Base-by-base conservation (phyloP, 2,329 filamentous ascomycete genomes). In the Sclerotinia glacialis region DNA sequence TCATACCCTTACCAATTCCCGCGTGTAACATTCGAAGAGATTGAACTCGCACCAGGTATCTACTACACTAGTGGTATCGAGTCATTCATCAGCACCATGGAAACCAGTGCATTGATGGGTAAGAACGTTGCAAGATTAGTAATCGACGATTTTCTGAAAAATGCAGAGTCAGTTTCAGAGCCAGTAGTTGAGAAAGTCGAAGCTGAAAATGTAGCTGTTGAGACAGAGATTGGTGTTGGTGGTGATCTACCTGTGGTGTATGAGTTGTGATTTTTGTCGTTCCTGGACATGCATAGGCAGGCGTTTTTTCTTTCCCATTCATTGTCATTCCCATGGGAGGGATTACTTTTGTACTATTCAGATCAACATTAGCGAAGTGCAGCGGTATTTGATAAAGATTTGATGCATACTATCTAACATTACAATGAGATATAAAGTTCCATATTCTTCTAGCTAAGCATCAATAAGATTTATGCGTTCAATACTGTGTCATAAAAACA, bases 51-150 rank as follows among this genome's bases (percentile, higher is more conserved):
- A 6, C 78, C 83, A 8, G 85, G 86, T 0, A 74, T 94, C 18
- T 95, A 87, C 78, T 90, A 90, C 75, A 89, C 87, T 0, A 87
- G 86, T 14, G 87, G 86, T 2, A 96, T 98, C 53, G 94, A 98
- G 79, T 89, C 89, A 72, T 97, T 99, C 76, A 96, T 98, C 72
- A 95, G 90, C 12, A 97, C 93, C 0, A 98, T 99, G 95, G 95
- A 99, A 81, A 97, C 95, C 8, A 97, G 89, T 76, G 90, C 92
- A 1, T 78, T 98, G 71, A 95, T 95, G 87, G 95, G 95, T 0
- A 92, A 85, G 84, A 95, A 95, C 75, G 88, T 95, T 26, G 92
- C 91, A 11, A 83, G 82, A 69, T 79, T 95, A 64, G 81, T 94
- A 55, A 82, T 87, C 0, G 85, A 93, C 73, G 85, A 85, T 62